A percentile compares a stretch with the other conserved stretches of the same genome.
phyloP scores from a whole-genome alignment of 2,329 filamentous ascomycete genomes.

The Xenosphaeropsis pyriputrescens region DNA sequence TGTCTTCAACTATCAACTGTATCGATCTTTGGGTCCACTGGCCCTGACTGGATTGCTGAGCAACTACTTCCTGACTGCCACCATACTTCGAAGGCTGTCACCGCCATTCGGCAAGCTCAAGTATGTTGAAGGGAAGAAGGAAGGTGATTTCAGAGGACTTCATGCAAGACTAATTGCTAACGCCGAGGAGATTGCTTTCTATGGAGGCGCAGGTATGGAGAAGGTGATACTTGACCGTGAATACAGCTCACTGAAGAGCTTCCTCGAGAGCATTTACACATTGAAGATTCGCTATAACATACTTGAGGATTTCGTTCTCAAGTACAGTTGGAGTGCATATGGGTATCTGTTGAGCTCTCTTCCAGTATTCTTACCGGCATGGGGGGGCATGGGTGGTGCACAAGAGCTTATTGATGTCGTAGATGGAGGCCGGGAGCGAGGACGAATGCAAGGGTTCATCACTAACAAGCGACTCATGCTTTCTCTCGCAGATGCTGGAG shows the following conservation, averaged over 20 bases:
- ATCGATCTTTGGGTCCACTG: conserved; percentile 76
- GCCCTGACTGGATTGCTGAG: conserved; percentile 75
- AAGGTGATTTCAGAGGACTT: conserved; percentile 85
- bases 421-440: conserved; percentile 51
- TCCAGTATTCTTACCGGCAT: conserved; percentile 85
- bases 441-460: conserved; percentile 96
- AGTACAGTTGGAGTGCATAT: conserved; percentile 97
- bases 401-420: conserved; percentile 44
- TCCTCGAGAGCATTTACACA: conserved; percentile 98
- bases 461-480: conserved; percentile 98
- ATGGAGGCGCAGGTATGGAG: conserved; percentile 89
- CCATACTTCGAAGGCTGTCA: conserved; percentile 73
- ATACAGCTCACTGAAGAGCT: conserved; percentile 82
- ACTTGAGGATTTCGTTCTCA: conserved; percentile 93
- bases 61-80: conserved; percentile 91
- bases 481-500: conserved; percentile 87
- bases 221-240: conserved; percentile 83
- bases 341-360: conserved; percentile 88
- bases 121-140: conserved; percentile 85
- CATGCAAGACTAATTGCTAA: conserved; percentile 91
- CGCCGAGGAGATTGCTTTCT: conserved; percentile 95
- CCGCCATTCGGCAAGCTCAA: conserved; percentile 96
- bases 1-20: conserved; percentile 97
- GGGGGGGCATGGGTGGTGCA: conserved; percentile 70
- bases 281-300: conserved; percentile 98